Evolutionary conservation across 2,329 filamentous ascomycete genomes (phyloP).

Genomic region (Paracoccidioides lutzii): DNA sequence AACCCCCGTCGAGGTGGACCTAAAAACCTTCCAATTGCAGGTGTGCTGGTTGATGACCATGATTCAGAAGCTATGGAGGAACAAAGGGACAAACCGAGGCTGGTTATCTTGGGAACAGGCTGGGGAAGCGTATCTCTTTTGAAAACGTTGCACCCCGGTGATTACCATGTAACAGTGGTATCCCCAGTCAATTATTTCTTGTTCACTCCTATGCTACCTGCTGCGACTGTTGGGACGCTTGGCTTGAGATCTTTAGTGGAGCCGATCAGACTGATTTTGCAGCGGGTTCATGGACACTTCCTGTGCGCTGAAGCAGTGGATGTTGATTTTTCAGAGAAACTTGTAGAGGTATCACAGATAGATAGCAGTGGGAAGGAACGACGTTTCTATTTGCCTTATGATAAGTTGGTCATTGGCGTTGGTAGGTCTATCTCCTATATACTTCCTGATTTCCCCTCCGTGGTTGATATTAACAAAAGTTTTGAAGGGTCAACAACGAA

Average conservation of each 20-base stretch:
- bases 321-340: slow-evolving; percentile 79
- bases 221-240: slow-evolving; percentile 88
- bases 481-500: slow-evolving; percentile 66
- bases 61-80: slow-evolving; percentile 57
- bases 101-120: slow-evolving; percentile 85
- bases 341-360: slow-evolving; percentile 71
- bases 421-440: slow-evolving; percentile 34
- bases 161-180: slow-evolving; percentile 92
- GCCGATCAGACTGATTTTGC: slow-evolving; percentile 74
- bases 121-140: slow-evolving; percentile 90
- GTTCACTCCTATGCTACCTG: slow-evolving; percentile 96
- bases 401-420: slow-evolving; percentile 87
- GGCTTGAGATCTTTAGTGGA: slow-evolving; percentile 86
- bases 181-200: slow-evolving; percentile 94
- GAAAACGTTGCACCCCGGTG: slow-evolving; percentile 77
- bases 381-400: slow-evolving; percentile 89
- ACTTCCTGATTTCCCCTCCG: not conserved
- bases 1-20: slow-evolving; percentile 72
- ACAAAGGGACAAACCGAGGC: slow-evolving; percentile 75
- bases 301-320: slow-evolving; percentile 76
- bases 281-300: slow-evolving; percentile 72
- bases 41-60: slow-evolving; percentile 78
- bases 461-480: slow-evolving; percentile 2
- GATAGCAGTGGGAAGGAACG: slow-evolving; percentile 59
- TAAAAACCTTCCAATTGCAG: slow-evolving; percentile 87